Percentiles rank a stretch among this genome's conserved stretches.
These are phyloP conservation scores for Scutellaria minor DNA, from an alignment of 257 asterid genomes.

Conservation along the genomic window DNA sequence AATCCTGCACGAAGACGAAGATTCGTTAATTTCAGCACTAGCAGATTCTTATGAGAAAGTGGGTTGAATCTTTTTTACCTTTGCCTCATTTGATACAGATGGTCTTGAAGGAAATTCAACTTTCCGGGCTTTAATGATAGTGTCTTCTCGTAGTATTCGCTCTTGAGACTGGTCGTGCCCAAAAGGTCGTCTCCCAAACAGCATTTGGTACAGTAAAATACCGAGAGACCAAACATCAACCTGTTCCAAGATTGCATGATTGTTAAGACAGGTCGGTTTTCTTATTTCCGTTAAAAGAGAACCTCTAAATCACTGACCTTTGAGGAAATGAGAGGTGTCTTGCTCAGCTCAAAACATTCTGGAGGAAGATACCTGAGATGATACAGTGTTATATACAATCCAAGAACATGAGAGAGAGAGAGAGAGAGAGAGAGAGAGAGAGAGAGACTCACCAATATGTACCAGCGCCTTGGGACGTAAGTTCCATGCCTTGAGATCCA, in stretches of 20 bases:
- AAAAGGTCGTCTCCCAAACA: conserved; percentile 92
- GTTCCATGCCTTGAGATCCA: conserved; percentile 99
- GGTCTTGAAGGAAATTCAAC: conserved; percentile 97
- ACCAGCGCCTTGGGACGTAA: conserved; percentile 99
- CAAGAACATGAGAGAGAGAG: conserved; percentile 5
- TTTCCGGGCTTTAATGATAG: conserved; percentile 90
- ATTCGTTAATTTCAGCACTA: background rate
- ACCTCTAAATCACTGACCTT: conserved; percentile 58
- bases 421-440: background rate
- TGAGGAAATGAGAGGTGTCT: conserved; percentile 95
- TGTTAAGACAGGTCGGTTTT: background rate
- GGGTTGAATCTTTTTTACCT: conserved; percentile 46
- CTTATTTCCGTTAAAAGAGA: background rate
- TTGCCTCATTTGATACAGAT: conserved; percentile 88
- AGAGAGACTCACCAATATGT: conserved; percentile 87
- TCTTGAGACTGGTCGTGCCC: conserved; percentile 98
- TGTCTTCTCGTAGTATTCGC: conserved; percentile 94
- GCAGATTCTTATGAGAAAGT: background rate
- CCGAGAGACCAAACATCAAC: conserved; percentile 99
- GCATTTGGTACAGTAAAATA: conserved; percentile 90
- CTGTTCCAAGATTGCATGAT: conserved; percentile 47
- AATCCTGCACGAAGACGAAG: conserved; percentile 60
- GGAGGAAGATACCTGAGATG: conserved; percentile 94
- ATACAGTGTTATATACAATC: conserved; percentile 24
- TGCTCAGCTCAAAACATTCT: conserved; percentile 97